Percentiles rank a stretch among this genome's conserved stretches.
Conservation (phyloP, 345 rosid species). For the Leavenworthia alabamica region DNA sequence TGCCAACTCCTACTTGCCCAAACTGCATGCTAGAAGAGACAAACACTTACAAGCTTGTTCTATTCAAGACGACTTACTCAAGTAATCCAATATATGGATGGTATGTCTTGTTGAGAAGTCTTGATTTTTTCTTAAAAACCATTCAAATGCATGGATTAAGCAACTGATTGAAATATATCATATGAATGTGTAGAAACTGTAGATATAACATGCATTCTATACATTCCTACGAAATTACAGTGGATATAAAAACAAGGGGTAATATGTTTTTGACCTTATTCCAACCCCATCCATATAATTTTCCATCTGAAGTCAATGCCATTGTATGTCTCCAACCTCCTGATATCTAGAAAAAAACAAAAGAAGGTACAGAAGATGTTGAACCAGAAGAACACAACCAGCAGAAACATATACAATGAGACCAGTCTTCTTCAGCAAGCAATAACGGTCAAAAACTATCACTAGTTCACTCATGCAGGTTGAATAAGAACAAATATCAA, state of each 20-base stretch:
- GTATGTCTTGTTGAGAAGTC: too few species aligned
- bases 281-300: conserved; percentile 99
- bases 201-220: too few species aligned
- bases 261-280: conserved; percentile 58
- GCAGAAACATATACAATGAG: neutral
- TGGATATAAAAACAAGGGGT: neutral
- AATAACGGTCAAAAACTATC: neutral
- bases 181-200: too few species aligned
- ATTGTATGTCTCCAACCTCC: conserved; percentile 99
- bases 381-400: conserved; percentile 16
- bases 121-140: too few species aligned
- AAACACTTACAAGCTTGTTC: conserved; percentile 10
- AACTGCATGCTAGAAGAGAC: conserved; percentile 50
- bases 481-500: neutral
- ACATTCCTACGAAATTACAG: neutral
- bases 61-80: too few species aligned
- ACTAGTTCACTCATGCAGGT: neutral
- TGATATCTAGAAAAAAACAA: conserved; percentile 49
- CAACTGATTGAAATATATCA: too few species aligned
- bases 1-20: conserved; percentile 95
- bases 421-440: neutral
- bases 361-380: conserved; percentile 6
- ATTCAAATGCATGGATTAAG: too few species aligned
- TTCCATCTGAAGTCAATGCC: conserved; percentile 84
- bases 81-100: too few species aligned